Base-by-base conservation (phyloP, 164 flowering plant genomes). In the Macadamia tetraphylla region DNA sequence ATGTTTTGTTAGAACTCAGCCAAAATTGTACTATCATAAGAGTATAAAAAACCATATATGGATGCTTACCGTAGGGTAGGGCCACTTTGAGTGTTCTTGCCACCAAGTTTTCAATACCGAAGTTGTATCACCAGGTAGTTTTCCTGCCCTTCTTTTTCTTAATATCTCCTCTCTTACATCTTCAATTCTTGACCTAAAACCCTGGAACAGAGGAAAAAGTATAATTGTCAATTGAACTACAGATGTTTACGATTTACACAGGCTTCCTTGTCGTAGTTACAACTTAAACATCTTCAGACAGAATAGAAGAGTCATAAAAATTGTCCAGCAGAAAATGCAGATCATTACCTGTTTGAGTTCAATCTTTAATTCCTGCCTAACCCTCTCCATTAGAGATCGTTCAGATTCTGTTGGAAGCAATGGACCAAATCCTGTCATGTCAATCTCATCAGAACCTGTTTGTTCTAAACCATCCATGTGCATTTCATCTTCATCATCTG, bases 391-490 rank as follows among this genome's bases (percentile, higher is more conserved):
- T 10, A 94, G 74, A 23, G 97, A 75, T 79, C 98, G 81, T 71
- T 94, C 98, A 7, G 97, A 88, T 73, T 94, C 97, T 9, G 97
- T 94, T 1, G 98, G 98, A 68, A 94, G 89, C 35, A 91, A 70
- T 1, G 97, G 96, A 52, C 97, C 97, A 64, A 94, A 87, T 30
- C 97, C 96, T 91, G 85, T 90, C 83, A 94, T 68, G 81, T 90
- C 96, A 67, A 85, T 84, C 0, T 77, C 83, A 31, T 86, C 98
- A 14, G 64, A 77, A 32, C 86, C 82, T 23, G 88, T 77, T 74
- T 85, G 88, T 67, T 91, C 96, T 31, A 87, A 63, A 9, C 78
- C 83, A 67, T 92, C 97, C 84, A 87, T 78, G 62, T 77, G 88
- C 61, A 84, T 53, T 6, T 90, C 97, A 67, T 94, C 97, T 63